Conservation (phyloP, 768 basidiomycete species). For the Suillus clintonianus region DNA sequence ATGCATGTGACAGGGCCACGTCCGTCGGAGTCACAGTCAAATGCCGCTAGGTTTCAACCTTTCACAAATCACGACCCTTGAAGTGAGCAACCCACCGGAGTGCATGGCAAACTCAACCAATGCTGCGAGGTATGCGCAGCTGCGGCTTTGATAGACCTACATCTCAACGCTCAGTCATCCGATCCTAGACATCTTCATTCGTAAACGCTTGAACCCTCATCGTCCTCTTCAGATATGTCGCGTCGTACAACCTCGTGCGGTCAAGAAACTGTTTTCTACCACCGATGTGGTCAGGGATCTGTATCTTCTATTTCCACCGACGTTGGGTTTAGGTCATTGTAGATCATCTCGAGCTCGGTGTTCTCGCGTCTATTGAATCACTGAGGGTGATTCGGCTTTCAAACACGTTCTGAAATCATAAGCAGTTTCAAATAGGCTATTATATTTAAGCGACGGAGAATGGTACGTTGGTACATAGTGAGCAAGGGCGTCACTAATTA, state of each 20-base stretch:
- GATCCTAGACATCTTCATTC: background rate
- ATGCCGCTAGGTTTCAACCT: background rate
- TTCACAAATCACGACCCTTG: background rate
- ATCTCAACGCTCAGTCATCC: background rate
- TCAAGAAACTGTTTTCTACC: background rate
- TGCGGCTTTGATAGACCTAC: background rate
- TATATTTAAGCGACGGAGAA: background rate
- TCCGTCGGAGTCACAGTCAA: background rate
- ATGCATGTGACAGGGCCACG: background rate
- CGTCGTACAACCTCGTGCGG: background rate
- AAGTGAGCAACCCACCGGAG: background rate
- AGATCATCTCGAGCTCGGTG: background rate
- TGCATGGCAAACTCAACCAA: background rate
- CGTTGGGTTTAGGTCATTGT: background rate
- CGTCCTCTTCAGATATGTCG: background rate
- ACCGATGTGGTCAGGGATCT: background rate
- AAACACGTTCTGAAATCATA: background rate
- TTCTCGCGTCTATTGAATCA: background rate
- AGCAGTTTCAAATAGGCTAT: background rate
- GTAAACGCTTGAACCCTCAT: background rate
- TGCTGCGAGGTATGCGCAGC: background rate
- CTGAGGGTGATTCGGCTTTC: background rate
- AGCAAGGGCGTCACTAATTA: background rate
- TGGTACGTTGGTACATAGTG: background rate
- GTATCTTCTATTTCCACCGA: background rate